Conservation (phyloP, 2,329 filamentous ascomycete genomes). For the Calonectria henricotiae region DNA sequence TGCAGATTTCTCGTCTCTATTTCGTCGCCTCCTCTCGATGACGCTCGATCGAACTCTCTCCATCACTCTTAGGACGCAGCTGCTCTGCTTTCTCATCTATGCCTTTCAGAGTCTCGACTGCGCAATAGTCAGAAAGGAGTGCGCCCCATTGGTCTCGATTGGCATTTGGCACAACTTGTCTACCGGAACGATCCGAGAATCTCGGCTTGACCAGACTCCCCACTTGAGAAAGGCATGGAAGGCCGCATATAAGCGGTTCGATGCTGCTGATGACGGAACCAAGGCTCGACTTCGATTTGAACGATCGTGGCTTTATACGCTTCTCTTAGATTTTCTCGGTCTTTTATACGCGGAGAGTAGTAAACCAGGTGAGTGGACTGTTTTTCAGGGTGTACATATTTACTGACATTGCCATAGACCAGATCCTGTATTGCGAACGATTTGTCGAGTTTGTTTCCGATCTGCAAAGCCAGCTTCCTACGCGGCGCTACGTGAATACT, state of each 20-base stretch:
- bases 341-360: slow-evolving; percentile 75
- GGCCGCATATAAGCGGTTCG: slow-evolving; percentile 87
- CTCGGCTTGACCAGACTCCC: slow-evolving; percentile 79
- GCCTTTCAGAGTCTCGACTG: slow-evolving; percentile 96
- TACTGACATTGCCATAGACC: slow-evolving; percentile 65
- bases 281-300: slow-evolving; percentile 91
- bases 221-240: slow-evolving; percentile 92
- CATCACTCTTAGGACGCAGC: slow-evolving; percentile 80
- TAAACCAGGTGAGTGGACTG: slow-evolving; percentile 62
- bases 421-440: slow-evolving; percentile 89
- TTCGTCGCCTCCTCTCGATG: slow-evolving; percentile 91
- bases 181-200: slow-evolving; percentile 81
- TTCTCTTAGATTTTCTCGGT: slow-evolving; percentile 87
- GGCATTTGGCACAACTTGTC: slow-evolving; percentile 96
- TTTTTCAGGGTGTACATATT: too few relatives aligned
- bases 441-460: slow-evolving; percentile 93
- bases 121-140: slow-evolving; percentile 92
- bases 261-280: slow-evolving; percentile 84
- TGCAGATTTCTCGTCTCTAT: slow-evolving; percentile 89
- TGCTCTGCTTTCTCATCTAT: slow-evolving; percentile 91
- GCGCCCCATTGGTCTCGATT: slow-evolving; percentile 94
- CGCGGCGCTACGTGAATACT: slow-evolving; percentile 92
- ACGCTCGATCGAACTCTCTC: slow-evolving; percentile 81
- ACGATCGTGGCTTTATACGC: slow-evolving; percentile 91
- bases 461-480: slow-evolving; percentile 93